Base-by-base conservation (phyloP, 441 rosid species). In the Macaranga tanarius region DNA sequence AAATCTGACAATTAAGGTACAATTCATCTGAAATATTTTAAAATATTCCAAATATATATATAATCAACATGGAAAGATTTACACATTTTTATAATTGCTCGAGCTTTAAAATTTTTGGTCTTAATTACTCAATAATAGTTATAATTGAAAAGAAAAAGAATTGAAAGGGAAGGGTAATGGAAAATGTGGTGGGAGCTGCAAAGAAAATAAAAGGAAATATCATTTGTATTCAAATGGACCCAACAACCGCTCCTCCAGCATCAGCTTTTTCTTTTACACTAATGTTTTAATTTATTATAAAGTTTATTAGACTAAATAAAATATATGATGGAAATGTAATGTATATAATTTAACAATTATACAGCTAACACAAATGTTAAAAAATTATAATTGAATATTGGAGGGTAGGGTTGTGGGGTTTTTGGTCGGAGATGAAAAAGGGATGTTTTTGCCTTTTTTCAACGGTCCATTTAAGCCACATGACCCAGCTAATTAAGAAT, bases 211-310 rank as follows among this genome's bases (percentile, higher is more conserved):
- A 42, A 42, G 1, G 47, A 42, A 7, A 34, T 34, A 34, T 5
- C 38, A 34, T 42, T 42, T 44, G 9, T 25, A 52, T 67, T 67
- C 60, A 38, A 54, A 54, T 38, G 63, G 64, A 57, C 62, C 54
- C 50, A 56, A 56, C 63, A 56, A 69, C 63, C 71, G 71, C 71
- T 52, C 71, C 71, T 52, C 23, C 70, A 22, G 60, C 71, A 26
- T 28, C 28, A 3, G 57, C 57, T 13, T 48, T 16, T 48, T 13
- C 42, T 28, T 66, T n/a, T n/a, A n/a, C n/a, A n/a, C n/a, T n/a
- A n/a, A n/a, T n/a, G n/a, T 60, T 42, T 42, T 48, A 45, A n/a
- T n/a, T 15, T 25, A 45, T 15, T 12, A 45, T 62, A 12, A 19
- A 20, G 19, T 61, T 62, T 62, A 62, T 38, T 62, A 38, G 17